Conservation (phyloP, 2,329 filamentous ascomycete genomes). For the Aspergillus costaricaensis region DNA sequence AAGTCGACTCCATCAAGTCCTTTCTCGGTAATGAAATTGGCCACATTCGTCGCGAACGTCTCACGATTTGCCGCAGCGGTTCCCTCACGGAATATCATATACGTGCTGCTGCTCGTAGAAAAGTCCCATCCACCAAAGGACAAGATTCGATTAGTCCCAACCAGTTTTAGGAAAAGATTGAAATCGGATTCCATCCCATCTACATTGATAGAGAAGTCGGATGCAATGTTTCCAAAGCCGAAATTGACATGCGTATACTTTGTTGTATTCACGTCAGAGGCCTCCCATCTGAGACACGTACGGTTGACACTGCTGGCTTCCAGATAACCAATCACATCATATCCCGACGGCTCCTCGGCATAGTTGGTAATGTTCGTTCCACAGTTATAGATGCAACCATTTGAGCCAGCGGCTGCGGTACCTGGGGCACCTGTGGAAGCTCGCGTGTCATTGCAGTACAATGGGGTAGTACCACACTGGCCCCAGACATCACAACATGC, state of each 20-base stretch:
- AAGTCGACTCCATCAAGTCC: constrained; percentile 18
- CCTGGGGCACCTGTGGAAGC: constrained; percentile 38
- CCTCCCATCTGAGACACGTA: constrained; percentile 21
- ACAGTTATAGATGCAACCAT: constrained; percentile 49
- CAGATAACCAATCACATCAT: constrained; percentile 35
- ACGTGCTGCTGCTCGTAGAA: constrained; percentile 41
- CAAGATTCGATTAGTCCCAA: constrained; percentile 39
- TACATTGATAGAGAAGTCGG: constrained; percentile 34
- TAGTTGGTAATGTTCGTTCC: constrained; percentile 39
- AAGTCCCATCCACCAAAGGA: constrained; percentile 51
- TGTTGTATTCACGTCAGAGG: neutral
- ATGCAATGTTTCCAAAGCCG: constrained; percentile 39
- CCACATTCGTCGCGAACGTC: constrained; percentile 38
- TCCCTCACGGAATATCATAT: constrained; percentile 41
- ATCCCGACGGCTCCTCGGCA: constrained; percentile 18
- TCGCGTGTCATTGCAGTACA: constrained; percentile 44
- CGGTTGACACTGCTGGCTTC: constrained; percentile 35
- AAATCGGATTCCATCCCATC: constrained; percentile 26
- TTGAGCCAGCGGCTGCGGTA: constrained; percentile 35
- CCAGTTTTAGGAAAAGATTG: neutral
- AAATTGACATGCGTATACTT: constrained; percentile 42
- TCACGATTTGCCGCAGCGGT: constrained; percentile 27
- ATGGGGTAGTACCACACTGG: constrained; percentile 48
- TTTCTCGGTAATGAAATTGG: constrained; percentile 21
- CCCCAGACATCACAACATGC: constrained; percentile 50